Conservation (phyloP, 2,329 filamentous ascomycete genomes). For the Didymella glomerata region DNA sequence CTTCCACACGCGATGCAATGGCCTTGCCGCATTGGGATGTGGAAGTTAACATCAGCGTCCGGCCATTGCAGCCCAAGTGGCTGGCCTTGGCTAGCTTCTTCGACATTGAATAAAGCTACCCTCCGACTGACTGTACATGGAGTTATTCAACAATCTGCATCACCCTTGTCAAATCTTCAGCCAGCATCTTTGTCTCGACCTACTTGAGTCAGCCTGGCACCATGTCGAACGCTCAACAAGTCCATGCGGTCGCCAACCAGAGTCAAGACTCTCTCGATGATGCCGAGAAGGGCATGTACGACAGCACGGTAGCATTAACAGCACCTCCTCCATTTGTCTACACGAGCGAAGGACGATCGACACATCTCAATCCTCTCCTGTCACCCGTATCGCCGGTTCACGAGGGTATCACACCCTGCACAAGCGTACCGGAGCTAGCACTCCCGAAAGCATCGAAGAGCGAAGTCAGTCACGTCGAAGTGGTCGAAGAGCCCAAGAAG, state of each 20-base stretch:
- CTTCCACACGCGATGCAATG: slow-evolving; percentile 30
- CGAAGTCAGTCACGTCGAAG: slow-evolving; percentile 30
- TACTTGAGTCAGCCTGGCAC: slow-evolving; percentile 21
- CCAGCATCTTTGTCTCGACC: slow-evolving; percentile 32
- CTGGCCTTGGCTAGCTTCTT: slow-evolving; percentile 31
- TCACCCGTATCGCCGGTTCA: slow-evolving; percentile 42
- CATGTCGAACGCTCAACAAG: slow-evolving; percentile 36
- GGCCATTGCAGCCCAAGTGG: slow-evolving; percentile 30
- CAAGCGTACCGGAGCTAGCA: slow-evolving; percentile 45
- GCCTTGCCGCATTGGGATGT: slow-evolving; percentile 32
- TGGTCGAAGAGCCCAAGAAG: slow-evolving; percentile 31
- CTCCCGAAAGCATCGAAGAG: slow-evolving; percentile 32
- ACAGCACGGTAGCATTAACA: slow-evolving; percentile 33
- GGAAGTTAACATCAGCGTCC: slow-evolving; percentile 24
- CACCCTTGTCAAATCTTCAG: slow-evolving; percentile 32
- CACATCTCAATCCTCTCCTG: slow-evolving; percentile 23
- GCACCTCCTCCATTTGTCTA: slow-evolving; percentile 43
- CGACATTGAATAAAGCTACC: slow-evolving; percentile 38
- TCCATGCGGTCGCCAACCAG: slow-evolving; percentile 22
- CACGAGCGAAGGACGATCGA: slow-evolving; percentile 26
- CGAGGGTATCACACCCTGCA: slow-evolving; percentile 45
- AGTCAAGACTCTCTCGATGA: slow-evolving; percentile 42
- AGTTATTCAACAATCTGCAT: slow-evolving; percentile 29
- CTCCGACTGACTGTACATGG: slow-evolving; percentile 32
- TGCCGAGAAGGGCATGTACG: slow-evolving; percentile 47